Evolutionary conservation across 768 basidiomycete species (phyloP), one percentile per base, ranked within the genome.

Genomic region (Royoungia palumana): DNA sequence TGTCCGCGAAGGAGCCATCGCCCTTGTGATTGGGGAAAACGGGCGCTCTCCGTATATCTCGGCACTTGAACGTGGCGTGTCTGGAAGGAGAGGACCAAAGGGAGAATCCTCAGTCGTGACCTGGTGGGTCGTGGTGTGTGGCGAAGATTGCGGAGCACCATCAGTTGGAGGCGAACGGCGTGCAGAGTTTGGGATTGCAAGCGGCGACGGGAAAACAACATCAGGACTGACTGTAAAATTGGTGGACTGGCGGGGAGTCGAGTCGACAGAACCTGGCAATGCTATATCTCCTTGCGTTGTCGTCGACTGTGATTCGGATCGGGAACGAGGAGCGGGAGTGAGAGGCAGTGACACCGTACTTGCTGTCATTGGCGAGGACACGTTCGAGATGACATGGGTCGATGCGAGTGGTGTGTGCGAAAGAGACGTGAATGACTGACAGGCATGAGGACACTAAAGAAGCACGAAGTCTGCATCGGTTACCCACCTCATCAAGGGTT

Each of bases 401-500:
- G 79, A 78, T 9, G 72, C 67, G 46, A 80, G 69, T 4, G 78
- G 72, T 27, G 70, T 63, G 57, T 75, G 78, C 6, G 78, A 70
- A 38, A 80, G 70, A 19, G 65, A 58, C 1, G 70, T 56, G 49
- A 75, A 75, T 3, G 76, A 74, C 80, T 82, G 28, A 24, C 35
- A 37, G 1, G 28, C 28, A 20, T 56, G 30, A 57, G 39, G 22
- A 22, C 14, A 11, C 16, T 5, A 41, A 8, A 3, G 39, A 8
- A 20, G 3, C 17, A 14, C 37, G 22, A 30, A n/a, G 8, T 11
- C 9, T 13, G 38, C 2, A 24, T n/a, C 19, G 30, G 41, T 3
- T 9, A 54, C 67, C 43, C 47, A 81, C 82, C 75, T 81, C 78
- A 41, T 78, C 75, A 46, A 80, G 57, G 9, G 71, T 59, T n/a